phyloP scores from a whole-genome alignment of 768 basidiomycete species.

The Agaricus blazei region DNA sequence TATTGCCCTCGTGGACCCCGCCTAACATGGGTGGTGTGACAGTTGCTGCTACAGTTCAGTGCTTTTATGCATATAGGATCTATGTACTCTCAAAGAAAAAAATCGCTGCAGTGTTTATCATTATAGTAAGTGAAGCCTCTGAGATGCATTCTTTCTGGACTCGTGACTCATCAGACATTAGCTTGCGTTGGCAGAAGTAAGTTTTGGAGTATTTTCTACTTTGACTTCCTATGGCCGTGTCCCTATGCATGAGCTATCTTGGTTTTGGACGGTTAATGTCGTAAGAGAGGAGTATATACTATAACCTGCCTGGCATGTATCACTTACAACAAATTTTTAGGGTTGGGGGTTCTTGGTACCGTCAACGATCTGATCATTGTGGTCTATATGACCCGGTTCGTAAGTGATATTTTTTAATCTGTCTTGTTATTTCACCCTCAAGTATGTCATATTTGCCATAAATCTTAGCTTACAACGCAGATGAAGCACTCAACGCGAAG shows the following conservation, averaged over 20 bases:
- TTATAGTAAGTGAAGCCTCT: neutral
- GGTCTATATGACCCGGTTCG: neutral
- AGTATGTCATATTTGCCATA: no score
- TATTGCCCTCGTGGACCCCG: neutral
- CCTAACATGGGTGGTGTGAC: neutral
- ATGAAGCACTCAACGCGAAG: no score
- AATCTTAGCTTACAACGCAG: no score
- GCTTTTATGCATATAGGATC: neutral
- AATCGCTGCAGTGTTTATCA: neutral
- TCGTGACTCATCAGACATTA: neutral
- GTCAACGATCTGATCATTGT: conserved; percentile 1
- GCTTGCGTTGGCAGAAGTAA: neutral
- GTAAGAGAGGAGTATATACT: neutral
- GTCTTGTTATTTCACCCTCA: no score
- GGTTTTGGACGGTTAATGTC: neutral
- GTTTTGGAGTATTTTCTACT: neutral
- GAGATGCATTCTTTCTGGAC: neutral
- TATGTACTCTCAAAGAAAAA: neutral
- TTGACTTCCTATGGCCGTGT: neutral
- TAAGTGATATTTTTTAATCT: no score
- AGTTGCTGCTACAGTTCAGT: neutral
- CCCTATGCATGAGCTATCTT: neutral
- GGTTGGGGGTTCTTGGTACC: neutral
- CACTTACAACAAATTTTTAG: neutral
- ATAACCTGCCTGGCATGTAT: neutral